Conservation (phyloP, 2,329 filamentous ascomycete genomes). For the Aureobasidium sp. region DNA sequence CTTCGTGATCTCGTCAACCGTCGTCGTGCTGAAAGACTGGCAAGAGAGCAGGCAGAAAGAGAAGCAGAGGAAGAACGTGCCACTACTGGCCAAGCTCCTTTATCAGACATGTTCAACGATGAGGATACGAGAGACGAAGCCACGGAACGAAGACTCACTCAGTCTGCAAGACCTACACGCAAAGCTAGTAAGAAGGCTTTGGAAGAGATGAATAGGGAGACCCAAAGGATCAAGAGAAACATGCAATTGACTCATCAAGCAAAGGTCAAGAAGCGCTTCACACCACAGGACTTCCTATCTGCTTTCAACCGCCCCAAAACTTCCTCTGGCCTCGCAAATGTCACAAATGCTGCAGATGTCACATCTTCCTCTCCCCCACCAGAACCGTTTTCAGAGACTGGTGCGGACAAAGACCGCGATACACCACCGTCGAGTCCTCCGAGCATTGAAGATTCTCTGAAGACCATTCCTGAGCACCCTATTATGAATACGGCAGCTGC, state of each 20-base stretch:
- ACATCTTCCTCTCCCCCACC: conserved; percentile 17
- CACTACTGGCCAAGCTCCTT: conserved; percentile 11
- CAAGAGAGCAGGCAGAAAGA: conserved; percentile 50
- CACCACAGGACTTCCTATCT: conserved; percentile 72
- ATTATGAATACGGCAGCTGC: not conserved
- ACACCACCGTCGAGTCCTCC: conserved; percentile 40
- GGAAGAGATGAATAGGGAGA: conserved; percentile 91
- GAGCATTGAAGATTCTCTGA: conserved; percentile 9
- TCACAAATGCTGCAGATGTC: conserved; percentile 30
- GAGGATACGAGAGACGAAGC: conserved; percentile 49
- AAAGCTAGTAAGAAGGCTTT: conserved; percentile 92
- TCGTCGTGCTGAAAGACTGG: conserved; percentile 63
- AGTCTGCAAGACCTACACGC: conserved; percentile 59
- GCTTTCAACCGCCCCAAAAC: conserved; percentile 45
- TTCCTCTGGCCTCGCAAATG: conserved; percentile 33
- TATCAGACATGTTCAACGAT: conserved; percentile 18
- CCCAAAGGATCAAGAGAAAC: conserved; percentile 79
- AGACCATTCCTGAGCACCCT: not conserved
- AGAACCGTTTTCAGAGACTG: conserved; percentile 56
- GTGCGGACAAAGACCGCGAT: conserved; percentile 25
- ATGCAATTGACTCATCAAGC: conserved; percentile 88
- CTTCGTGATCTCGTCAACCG: conserved; percentile 64
- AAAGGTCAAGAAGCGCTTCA: conserved; percentile 79
- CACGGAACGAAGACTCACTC: conserved; percentile 45
- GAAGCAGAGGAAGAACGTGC: conserved; percentile 29